Evolutionary conservation across 352 stramenopile genomes (phyloP).

Genomic region (Phytophthora pini): DNA sequence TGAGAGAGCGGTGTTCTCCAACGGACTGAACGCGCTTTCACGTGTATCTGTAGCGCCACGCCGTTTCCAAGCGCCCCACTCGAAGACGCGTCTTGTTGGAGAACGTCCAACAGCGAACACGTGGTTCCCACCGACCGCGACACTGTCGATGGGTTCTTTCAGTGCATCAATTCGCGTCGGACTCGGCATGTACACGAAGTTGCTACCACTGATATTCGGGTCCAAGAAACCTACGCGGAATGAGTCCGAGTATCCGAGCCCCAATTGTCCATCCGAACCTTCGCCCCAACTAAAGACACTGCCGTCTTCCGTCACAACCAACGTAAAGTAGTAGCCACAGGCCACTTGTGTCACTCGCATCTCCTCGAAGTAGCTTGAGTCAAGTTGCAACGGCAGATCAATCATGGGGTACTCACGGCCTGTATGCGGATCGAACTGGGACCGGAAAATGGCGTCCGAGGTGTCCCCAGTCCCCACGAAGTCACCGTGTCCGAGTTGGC

Average conservation of each 20-base stretch:
- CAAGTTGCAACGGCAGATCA: conserved; percentile 71
- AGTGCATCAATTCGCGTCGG: conserved; percentile 63
- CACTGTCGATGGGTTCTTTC: conserved; percentile 58
- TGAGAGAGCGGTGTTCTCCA: conserved; percentile 55
- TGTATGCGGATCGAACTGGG: conserved; percentile 72
- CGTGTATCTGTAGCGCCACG: conserved; percentile 47
- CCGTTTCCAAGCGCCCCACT: conserved; percentile 75
- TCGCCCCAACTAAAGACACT: conserved; percentile 79
- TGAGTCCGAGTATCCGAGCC: conserved; percentile 63
- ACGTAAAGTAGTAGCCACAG: conserved; percentile 78
- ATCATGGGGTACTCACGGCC: conserved; percentile 71
- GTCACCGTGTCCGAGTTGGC: conserved; percentile 79
- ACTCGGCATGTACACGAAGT: conserved; percentile 78
- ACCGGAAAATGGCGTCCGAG: conserved; percentile 61
- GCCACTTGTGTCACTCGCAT: conserved; percentile 74
- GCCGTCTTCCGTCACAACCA: conserved; percentile 74
- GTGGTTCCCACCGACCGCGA: conserved; percentile 73
- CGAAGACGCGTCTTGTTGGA: conserved; percentile 51
- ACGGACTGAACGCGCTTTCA: conserved; percentile 62
- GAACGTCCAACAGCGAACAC: conserved; percentile 59
- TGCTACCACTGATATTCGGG: conserved; percentile 72
- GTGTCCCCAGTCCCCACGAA: conserved; percentile 29
- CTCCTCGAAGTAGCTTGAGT: conserved; percentile 77
- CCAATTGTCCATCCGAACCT: conserved; percentile 76
- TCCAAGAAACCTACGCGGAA: conserved; percentile 78